A percentile compares a stretch with the other conserved stretches of the same genome.
Conservation (phyloP, 2,329 filamentous ascomycete genomes). For the Arachnomyces sp. region DNA sequence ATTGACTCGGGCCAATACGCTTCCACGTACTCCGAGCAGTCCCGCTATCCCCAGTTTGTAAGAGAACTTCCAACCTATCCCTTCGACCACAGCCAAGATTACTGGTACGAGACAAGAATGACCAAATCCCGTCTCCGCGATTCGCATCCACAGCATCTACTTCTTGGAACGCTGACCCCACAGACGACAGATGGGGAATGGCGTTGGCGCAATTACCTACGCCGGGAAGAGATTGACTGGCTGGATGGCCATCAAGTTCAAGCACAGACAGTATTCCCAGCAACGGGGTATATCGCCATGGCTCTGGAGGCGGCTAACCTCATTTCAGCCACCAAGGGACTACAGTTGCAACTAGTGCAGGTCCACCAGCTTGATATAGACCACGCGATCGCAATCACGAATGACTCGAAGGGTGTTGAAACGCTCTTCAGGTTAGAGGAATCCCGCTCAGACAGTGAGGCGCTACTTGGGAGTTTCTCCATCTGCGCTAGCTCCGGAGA, state of each 20-base stretch:
- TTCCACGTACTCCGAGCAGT: too few relatives aligned
- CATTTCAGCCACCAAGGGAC: constrained; percentile 1
- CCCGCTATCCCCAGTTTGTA: neutral
- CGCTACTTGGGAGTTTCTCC: constrained; percentile 3
- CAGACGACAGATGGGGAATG: constrained; percentile 5
- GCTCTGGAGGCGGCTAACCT: constrained; percentile 10
- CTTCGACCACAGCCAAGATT: constrained; percentile 5
- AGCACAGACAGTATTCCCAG: constrained; percentile 21
- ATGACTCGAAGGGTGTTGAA: constrained; percentile 11
- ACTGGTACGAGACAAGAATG: constrained; percentile 11
- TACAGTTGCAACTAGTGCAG: constrained; percentile 10
- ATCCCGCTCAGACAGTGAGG: neutral
- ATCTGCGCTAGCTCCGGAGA: neutral
- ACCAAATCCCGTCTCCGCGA: neutral
- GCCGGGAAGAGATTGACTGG: constrained; percentile 20
- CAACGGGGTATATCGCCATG: constrained; percentile 11
- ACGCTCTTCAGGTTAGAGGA: constrained; percentile 8
- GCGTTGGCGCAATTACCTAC: constrained; percentile 18
- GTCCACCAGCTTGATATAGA: constrained; percentile 13
- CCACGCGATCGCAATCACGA: constrained; percentile 14
- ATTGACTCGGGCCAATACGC: constrained; percentile 6
- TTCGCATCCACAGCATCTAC: constrained; percentile 3
- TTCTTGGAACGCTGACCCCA: constrained; percentile 5
- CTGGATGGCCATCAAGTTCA: constrained; percentile 21
- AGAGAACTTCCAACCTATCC: constrained; percentile 3